Evolutionary conservation across 208 protist genomes (phyloP).

Genomic region (Crithidia expoeki): DNA sequence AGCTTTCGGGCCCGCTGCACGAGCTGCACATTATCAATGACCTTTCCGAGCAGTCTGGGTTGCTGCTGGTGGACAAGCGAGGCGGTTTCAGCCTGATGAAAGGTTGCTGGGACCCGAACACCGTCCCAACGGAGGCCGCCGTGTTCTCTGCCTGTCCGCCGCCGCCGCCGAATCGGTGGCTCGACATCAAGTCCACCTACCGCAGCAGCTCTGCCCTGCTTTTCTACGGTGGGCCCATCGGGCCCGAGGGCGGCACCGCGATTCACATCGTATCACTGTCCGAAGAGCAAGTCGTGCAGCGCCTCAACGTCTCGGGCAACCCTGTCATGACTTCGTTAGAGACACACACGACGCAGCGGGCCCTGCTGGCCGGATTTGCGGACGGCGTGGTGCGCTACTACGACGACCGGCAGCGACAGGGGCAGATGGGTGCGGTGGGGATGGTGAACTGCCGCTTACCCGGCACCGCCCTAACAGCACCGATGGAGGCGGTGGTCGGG

Average conservation of each 20-base stretch:
- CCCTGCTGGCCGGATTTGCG: slow-evolving; percentile 76
- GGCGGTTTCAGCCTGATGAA: slow-evolving; percentile 81
- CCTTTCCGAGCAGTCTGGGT: slow-evolving; percentile 79
- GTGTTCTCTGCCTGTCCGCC: slow-evolving; percentile 80
- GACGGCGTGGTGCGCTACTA: slow-evolving; percentile 88
- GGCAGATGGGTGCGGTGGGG: slow-evolving; percentile 72
- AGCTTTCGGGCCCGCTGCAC: slow-evolving; percentile 63
- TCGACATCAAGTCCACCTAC: slow-evolving; percentile 80
- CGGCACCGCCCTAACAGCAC: slow-evolving; percentile 1
- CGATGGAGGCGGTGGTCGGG: slow-evolving; percentile 41
- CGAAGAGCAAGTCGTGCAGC: slow-evolving; percentile 86
- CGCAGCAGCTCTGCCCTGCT: slow-evolving; percentile 73
- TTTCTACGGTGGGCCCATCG: slow-evolving; percentile 84
- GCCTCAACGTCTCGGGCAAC: slow-evolving; percentile 71
- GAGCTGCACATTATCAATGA: slow-evolving; percentile 86
- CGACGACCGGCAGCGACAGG: slow-evolving; percentile 83
- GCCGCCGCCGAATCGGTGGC: slow-evolving; percentile 49
- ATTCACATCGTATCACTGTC: slow-evolving; percentile 79
- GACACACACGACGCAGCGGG: slow-evolving; percentile 71
- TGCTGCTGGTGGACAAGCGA: slow-evolving; percentile 78
- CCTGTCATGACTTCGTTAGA: slow-evolving; percentile 68
- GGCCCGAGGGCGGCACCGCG: slow-evolving; percentile 59
- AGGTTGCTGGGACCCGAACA: slow-evolving; percentile 60
- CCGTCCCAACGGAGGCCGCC: slow-evolving; percentile 64
- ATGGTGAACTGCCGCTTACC: slow-evolving; percentile 44